Conservation (phyloP, 306 rosid genomes). For the Acacia acuminata region DNA sequence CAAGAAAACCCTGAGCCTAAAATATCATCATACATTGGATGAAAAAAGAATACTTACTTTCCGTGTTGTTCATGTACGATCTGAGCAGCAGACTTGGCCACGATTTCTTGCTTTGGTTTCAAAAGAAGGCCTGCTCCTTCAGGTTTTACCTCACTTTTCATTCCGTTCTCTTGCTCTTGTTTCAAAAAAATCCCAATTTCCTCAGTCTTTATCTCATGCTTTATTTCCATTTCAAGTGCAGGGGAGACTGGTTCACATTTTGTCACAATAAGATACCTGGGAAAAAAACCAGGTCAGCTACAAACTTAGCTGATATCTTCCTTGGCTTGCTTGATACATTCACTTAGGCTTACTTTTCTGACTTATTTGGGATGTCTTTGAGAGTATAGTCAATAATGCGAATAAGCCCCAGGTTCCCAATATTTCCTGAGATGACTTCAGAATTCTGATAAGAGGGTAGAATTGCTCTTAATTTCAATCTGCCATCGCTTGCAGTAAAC, state of each 20-base stretch:
- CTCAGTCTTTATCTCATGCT: conserved; percentile 39
- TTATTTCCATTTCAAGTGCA: conserved; percentile 66
- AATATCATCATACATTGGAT: not conserved
- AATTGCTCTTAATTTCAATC: conserved; percentile 59
- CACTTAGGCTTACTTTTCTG: conserved; percentile 64
- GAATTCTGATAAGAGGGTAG: conserved; percentile 48
- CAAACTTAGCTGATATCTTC: not conserved
- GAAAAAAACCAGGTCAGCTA: not conserved
- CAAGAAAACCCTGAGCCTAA: not conserved
- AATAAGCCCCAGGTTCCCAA: conserved; percentile 81
- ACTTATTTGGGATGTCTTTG: conserved; percentile 64
- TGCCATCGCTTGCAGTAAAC: conserved; percentile 80
- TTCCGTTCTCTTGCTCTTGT: conserved; percentile 40
- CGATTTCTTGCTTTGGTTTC: conserved; percentile 72
- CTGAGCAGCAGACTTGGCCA: conserved; percentile 84
- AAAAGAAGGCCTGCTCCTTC: conserved; percentile 52
- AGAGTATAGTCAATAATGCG: conserved; percentile 66
- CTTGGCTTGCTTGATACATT: not conserved
- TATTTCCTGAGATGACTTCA: conserved; percentile 57
- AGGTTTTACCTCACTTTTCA: conserved; percentile 31
- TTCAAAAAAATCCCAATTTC: conserved; percentile 34
- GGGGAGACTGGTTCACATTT: conserved; percentile 76
- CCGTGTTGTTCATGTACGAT: conserved; percentile 72
- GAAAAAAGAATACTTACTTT: conserved; percentile 51
- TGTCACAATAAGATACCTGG: conserved; percentile 64